A percentile compares a stretch with the other conserved stretches of the same genome.
phyloP scores from a whole-genome alignment of 306 rosid species.

The Fragaria ananassa region DNA sequence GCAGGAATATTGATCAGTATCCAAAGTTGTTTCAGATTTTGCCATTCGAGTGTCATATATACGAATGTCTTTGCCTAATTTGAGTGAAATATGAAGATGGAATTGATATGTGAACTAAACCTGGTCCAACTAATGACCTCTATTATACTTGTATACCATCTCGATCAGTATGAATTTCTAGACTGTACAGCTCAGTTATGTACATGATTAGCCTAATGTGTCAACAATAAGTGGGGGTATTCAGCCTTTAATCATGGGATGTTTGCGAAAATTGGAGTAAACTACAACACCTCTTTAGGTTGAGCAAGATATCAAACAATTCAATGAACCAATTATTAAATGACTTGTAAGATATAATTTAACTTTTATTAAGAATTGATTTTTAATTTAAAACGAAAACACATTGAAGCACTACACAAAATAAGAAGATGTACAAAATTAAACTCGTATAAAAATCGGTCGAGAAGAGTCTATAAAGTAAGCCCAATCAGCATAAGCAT shows the following conservation, averaged over 20 bases:
- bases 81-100: background rate
- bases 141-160: background rate
- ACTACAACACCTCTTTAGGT: background rate
- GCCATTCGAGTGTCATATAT: background rate
- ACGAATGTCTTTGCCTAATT: background rate
- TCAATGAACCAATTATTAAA: background rate
- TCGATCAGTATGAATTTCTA: background rate
- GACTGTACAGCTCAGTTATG: background rate
- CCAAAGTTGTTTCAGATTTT: constrained; percentile 8
- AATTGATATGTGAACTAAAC: background rate
- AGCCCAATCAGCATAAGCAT: background rate
- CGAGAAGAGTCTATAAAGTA: background rate
- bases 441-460: background rate
- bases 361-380: background rate
- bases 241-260: background rate
- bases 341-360: too few species aligned
- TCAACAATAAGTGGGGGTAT: background rate
- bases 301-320: background rate
- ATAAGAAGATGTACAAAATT: background rate
- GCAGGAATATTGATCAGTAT: constrained; percentile 18
- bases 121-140: background rate
- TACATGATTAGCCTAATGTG: background rate
- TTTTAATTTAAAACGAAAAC: background rate
- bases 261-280: background rate
- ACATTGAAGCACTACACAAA: background rate